Evolutionary conservation across 441 rosid species (phyloP), one percentile per base, ranked within the genome.

Genomic region (Omphalea diandra): DNA sequence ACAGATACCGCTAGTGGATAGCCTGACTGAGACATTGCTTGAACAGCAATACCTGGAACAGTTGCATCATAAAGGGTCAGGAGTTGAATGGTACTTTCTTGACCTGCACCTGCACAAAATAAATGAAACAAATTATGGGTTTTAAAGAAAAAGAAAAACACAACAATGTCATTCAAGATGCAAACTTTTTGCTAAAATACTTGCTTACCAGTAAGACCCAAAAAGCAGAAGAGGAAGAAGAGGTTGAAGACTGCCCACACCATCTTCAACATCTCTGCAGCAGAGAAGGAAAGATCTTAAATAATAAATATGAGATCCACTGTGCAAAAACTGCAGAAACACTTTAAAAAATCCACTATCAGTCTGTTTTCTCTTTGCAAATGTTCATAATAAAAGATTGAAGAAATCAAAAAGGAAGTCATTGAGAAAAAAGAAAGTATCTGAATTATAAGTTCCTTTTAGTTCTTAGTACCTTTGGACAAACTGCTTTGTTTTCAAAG

Each of bases 141-240:
- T 8, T 18, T 12, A 0, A 12, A 15, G 20, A 14, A 43, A 7
- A 5, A 20, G 41, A 69, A 14, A 4, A 49, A 3, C 2, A 9
- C n/a, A 4, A 1, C 2, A n/a, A n/a, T n/a, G n/a, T n/a, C n/a
- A n/a, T n/a, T n/a, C n/a, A n/a, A n/a, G n/a, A n/a, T n/a, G n/a
- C n/a, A n/a, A n/a, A n/a, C 14, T 18, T 49, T 29, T 5, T 1
- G n/a, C 12, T 26, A 5, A 54, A 3, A 0, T 15, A 49, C 47
- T 2, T 31, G 38, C 79, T 76, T 83, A 88, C 97, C 88, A 70
- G 88, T 74, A 80, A 84, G 76, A 63, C 83, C 80, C 49, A 81
- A 75, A 36, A 85, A 72, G 61, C 82, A 77, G 65, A 85, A 50
- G 59, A 86, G 73, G 73, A n/a, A n/a, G n/a, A 77, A 81, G 54